A percentile compares a stretch with the other conserved stretches of the same genome.
Conservation (phyloP, 2,329 filamentous ascomycete species). For the Apiospora aurea region DNA sequence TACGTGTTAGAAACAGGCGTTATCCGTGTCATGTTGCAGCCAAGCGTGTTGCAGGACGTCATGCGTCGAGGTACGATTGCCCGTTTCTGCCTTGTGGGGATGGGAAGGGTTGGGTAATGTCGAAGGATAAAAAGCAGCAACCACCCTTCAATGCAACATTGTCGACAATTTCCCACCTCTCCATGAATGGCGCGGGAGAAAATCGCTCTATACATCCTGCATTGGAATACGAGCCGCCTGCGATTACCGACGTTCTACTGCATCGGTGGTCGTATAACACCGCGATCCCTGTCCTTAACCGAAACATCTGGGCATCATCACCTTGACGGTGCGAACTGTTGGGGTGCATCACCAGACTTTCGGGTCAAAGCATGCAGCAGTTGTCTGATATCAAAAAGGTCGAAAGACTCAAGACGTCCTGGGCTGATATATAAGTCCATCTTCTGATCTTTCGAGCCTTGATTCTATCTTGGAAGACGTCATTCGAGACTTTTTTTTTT, state of each 20-base stretch:
- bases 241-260: conserved; percentile 17
- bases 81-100: neutral
- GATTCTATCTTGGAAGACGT: too few species aligned
- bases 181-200: neutral
- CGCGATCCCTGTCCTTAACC: neutral
- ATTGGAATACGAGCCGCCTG: neutral
- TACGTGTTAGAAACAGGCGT: neutral
- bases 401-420: neutral
- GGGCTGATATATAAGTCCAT: too few species aligned
- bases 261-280: neutral
- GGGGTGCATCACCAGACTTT: neutral
- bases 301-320: neutral
- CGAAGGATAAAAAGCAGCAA: conserved; percentile 1
- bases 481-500: neutral
- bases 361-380: neutral
- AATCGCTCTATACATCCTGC: neutral
- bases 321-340: neutral
- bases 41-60: neutral
- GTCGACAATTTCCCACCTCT: neutral
- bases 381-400: neutral
- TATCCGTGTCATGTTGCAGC: neutral
- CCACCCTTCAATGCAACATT: neutral
- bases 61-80: neutral
- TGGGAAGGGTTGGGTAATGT: neutral
- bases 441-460: neutral